Evolutionary conservation across 2,329 filamentous ascomycete species (phyloP), one percentile per base, ranked within the genome.

Genomic region (Talaromyces amestolkiae): DNA sequence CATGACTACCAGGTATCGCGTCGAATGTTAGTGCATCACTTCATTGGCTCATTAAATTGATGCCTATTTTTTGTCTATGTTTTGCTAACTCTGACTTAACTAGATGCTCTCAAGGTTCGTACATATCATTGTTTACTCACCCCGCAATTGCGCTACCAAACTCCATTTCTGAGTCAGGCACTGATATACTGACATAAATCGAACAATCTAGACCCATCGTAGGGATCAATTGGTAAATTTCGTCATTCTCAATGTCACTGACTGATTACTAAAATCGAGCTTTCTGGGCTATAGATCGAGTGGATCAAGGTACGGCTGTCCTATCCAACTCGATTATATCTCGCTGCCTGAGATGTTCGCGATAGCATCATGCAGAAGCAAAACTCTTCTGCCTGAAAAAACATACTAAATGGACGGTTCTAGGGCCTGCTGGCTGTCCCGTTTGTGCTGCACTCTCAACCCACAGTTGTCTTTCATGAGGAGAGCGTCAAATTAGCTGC

Each of bases 401-500:
- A 17, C 22, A 22, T 19, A 56, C 24, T 51, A 31, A 31, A 43
- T 4, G 2, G 19, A 6, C 7, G 15, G 9, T 15, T 31, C 27
- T 43, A 66, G 64, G 91, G 90, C 45, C 86, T 98, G 3, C 83
- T 98, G 13, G 95, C 95, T 1, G 94, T 98, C 0, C 95, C 95
- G 0, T 99, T 99, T 75, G 94, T 99, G 45, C 86, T 99, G 63
- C 93, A 97, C 77, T 97, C 94, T 1, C 93, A 98, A 75, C 95
- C 95, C 3, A 96, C 92, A 0, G 92, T 92, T 22, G 87, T 93
- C 49, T 93, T 94, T 72, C 89, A 93, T 69, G 83, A 86, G 65
- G 84, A 87, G 71, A 86, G 86, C 67, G 82, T 85, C 63, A 74
- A 83, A 64, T 85, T 94, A 60, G 81, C 85, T 53, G 85, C 89